Base-by-base conservation (phyloP, 495 filamentous ascomycete genomes). In the Penicillium herquei region DNA sequence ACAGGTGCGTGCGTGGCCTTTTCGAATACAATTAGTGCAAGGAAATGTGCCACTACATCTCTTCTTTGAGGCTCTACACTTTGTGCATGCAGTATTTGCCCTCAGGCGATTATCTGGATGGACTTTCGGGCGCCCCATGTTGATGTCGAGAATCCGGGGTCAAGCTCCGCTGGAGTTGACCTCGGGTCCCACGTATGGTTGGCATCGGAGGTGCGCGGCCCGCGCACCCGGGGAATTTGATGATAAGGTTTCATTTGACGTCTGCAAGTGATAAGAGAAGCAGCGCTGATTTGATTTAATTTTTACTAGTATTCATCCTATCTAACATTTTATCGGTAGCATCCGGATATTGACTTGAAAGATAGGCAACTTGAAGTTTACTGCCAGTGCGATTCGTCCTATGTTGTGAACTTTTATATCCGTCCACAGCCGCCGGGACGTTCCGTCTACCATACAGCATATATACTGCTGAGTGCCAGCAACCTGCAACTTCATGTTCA, bases 41-140 rank as follows among this genome's bases (percentile, higher is more conserved):
- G 74, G 74, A 47, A 73, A 72, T 5, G 55, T 65, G 31, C 74
- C 74, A 47, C 69, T 74, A 49, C 74, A 77, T 49, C 72, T 66
- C 57, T 72, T 75, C 54, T 75, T 73, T 10, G 72, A 70, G 9
- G 64, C 54, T 10, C 71, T 65, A 54, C 72, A 75, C 6, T 70
- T 55, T 6, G 67, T 65, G 45, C 72, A 75, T 47, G 72, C 72
- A 37, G 69, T 68, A 26, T 64, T 65, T 14, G 66, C 70, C 12
- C 72, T 63, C 30, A 70, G 56, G 37, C 72, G 70, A 58, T 75
- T 70, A 3, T 63, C 65, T 16, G 72, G 70, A 37, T 60, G 59
- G 39, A 75, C 70, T 50, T 71, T 73, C 3, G 70, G 70, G 14
- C 72, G 70, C 16, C 70, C 69, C 72, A 75, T 75, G 48, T 39